Conservation (phyloP, 2,329 filamentous ascomycete species). For the Clathrospora elynae region DNA sequence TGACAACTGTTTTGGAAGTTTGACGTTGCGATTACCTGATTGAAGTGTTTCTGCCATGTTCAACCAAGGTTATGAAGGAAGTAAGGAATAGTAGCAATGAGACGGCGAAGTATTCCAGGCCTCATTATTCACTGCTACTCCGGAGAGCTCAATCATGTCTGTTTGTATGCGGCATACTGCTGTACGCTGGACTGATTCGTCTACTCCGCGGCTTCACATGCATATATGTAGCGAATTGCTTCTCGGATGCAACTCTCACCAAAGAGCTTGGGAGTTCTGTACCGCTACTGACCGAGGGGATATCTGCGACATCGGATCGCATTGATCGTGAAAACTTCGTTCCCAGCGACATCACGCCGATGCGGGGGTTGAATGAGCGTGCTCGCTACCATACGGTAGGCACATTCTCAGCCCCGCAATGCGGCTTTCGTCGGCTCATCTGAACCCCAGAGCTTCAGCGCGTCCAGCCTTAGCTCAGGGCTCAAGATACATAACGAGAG, state of each 20-base stretch:
- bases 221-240: background rate
- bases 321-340: conserved; percentile 7
- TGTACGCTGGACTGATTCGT: background rate
- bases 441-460: conserved; percentile 22
- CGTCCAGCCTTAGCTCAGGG: conserved; percentile 21
- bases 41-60: background rate
- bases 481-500: conserved; percentile 31
- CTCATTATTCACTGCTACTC: too few relatives aligned
- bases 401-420: conserved; percentile 25
- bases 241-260: conserved; percentile 10
- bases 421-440: conserved; percentile 34
- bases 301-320: conserved; percentile 28
- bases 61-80: too few relatives aligned
- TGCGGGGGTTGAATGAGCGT: conserved; percentile 11
- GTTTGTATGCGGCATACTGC: background rate
- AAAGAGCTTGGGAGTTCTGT: conserved; percentile 6
- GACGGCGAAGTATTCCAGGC: too few relatives aligned
- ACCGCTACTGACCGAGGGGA: conserved; percentile 27
- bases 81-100: too few relatives aligned
- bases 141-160: too few relatives aligned
- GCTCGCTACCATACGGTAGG: conserved; percentile 11
- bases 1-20: conserved; percentile 7
- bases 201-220: background rate
- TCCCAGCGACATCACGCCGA: conserved; percentile 9
- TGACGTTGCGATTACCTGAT: background rate